Conservation (phyloP, 768 basidiomycete species). For the Lactarius pseudohatsudake region DNA sequence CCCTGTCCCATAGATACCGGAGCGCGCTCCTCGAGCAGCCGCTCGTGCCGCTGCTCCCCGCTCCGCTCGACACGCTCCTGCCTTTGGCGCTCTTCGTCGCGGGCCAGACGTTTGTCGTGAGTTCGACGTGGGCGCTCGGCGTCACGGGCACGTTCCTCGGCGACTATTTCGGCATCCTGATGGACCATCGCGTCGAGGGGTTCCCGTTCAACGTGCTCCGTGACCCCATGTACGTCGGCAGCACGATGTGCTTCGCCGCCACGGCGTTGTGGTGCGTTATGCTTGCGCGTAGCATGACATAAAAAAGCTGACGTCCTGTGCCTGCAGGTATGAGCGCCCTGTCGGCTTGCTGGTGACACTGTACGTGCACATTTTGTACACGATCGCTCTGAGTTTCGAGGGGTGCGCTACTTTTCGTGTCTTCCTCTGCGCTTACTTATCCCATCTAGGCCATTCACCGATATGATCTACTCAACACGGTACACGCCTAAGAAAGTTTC, state of each 20-base stretch:
- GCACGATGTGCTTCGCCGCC: constrained; percentile 85
- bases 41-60: constrained; percentile 57
- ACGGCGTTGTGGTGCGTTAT: constrained; percentile 77
- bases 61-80: constrained; percentile 59
- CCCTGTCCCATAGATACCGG: constrained; percentile 57
- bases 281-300: neutral
- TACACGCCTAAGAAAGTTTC: constrained; percentile 31
- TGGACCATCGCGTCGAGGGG: constrained; percentile 87
- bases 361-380: constrained; percentile 83
- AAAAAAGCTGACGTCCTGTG: neutral
- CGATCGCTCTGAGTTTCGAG: constrained; percentile 83
- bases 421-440: constrained; percentile 35
- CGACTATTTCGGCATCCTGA: constrained; percentile 83
- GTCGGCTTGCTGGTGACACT: constrained; percentile 77
- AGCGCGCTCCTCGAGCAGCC: constrained; percentile 79
- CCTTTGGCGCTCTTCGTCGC: constrained; percentile 59
- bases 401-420: constrained; percentile 54
- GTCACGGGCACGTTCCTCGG: constrained; percentile 91
- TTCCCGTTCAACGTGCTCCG: constrained; percentile 95
- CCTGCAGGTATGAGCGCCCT: constrained; percentile 75
- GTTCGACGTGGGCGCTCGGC: constrained; percentile 87
- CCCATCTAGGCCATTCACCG: constrained; percentile 57
- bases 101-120: constrained; percentile 85
- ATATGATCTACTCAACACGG: constrained; percentile 74
- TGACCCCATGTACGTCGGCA: constrained; percentile 98